These are phyloP conservation scores for Leccinum broughii DNA, from an alignment of 768 basidiomycete species.

Conservation along the genomic window DNA sequence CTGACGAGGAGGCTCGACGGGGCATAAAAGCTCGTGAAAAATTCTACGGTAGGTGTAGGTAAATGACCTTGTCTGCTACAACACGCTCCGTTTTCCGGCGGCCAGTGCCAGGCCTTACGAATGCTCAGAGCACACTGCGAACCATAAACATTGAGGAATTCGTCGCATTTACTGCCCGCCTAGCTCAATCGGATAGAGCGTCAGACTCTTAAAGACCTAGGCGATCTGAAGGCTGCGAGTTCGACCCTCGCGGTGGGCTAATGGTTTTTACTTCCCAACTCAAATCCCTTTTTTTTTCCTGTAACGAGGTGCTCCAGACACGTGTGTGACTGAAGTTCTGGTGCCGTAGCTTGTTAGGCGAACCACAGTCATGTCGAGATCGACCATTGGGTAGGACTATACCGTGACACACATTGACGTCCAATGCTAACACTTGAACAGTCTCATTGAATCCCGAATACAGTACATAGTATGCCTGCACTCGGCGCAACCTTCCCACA, in stretches of 20 bases:
- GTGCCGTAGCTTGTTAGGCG: not conserved
- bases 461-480: not conserved
- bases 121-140: not conserved
- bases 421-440: not conserved
- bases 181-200: constrained; percentile 71
- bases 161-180: constrained; percentile 41
- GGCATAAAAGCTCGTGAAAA: constrained; percentile 59
- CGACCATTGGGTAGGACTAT: not conserved
- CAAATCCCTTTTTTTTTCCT: not conserved
- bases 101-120: no score
- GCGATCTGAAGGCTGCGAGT: constrained; percentile 63
- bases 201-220: constrained; percentile 55
- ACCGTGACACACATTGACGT: not conserved
- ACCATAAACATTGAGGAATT: not conserved
- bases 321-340: not conserved
- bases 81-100: not conserved
- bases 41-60: constrained; percentile 37
- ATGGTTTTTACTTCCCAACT: not conserved
- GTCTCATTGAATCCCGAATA: not conserved
- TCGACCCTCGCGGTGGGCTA: constrained; percentile 67
- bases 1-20: constrained; percentile 60
- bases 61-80: not conserved
- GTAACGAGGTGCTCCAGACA: not conserved
- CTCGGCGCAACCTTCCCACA: not conserved
- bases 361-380: not conserved